These are phyloP conservation scores for Thalassiosira sp. DNA, from an alignment of 352 stramenopile genomes.

Conservation along the genomic window DNA sequence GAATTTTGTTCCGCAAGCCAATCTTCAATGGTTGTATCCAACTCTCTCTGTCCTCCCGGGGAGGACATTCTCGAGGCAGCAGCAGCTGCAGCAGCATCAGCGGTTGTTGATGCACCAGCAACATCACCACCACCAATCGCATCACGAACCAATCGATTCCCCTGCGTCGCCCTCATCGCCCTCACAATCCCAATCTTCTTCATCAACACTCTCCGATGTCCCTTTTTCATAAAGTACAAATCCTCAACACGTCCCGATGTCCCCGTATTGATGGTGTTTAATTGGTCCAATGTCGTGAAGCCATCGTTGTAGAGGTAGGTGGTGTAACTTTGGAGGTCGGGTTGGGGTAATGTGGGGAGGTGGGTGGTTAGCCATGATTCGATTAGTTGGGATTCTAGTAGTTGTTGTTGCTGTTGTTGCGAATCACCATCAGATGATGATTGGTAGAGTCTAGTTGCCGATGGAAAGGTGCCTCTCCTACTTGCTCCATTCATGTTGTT, in stretches of 20 bases:
- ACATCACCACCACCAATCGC: too few species aligned
- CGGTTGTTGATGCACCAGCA: too few species aligned
- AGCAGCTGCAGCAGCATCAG: background rate
- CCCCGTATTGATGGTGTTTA: constrained; percentile 21
- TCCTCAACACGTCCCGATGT: constrained; percentile 15
- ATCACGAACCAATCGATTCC: too few species aligned
- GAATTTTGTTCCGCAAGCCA: too few species aligned
- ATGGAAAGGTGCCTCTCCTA: too few species aligned
- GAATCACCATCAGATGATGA: too few species aligned
- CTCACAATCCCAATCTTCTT: constrained; percentile 32
- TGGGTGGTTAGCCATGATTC: constrained; percentile 22
- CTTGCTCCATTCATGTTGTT: too few species aligned
- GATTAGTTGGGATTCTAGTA: constrained; percentile 5
- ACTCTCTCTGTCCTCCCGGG: too few species aligned
- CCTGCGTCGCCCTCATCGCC: background rate
- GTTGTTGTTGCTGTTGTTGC: background rate
- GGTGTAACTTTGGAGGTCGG: constrained; percentile 17
- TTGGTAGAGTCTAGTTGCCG: too few species aligned
- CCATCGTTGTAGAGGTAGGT: constrained; percentile 17
- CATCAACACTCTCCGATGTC: constrained; percentile 27
- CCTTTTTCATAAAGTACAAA: constrained; percentile 51
- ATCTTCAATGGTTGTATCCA: too few species aligned
- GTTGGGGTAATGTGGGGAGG: constrained; percentile 10
- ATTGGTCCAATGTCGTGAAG: constrained; percentile 19
- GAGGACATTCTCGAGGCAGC: too few species aligned